Evolutionary conservation across 2,329 filamentous ascomycete species (phyloP), one percentile per base, ranked within the genome.

Genomic region (Eurotiales sp.): DNA sequence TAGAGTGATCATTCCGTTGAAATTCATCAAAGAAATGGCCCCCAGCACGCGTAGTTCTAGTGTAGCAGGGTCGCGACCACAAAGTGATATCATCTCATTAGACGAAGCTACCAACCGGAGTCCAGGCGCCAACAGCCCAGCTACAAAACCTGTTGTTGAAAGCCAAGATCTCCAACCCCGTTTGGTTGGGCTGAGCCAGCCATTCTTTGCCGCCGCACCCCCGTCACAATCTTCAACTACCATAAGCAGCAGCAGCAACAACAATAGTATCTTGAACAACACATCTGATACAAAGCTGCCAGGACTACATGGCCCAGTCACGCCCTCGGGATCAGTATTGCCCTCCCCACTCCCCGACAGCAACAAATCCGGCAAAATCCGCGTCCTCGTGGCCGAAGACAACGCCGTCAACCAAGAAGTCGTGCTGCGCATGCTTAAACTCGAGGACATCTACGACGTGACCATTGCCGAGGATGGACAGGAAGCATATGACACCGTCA

Each of bases 381-480:
- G 87, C 15, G 88, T 96, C 1, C 77, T 96, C 8, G 90, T 96
- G 11, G 91, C 91, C 0, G 91, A 96, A 67, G 84, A 87, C 62
- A 87, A 87, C 64, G 80, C 81, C 45, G 77, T 83, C 22, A 83
- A 83, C 57, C 79, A 82, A 61, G 79, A 83, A 64, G 80, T 83
- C 57, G 71, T 84, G 4, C 71, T 83, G 49, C 81, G 81, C 42
- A 84, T 85, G 81, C 70, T 85, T 45, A 72, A 72, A 34, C 59
- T 77, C 19, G 74, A 77, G 60, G 71, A 74, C 19, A 69, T 77
- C 4, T 74, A 74, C 55, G 88, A 96, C 64, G 89, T 96, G 14
- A 92, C 88, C 0, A 86, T 96, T 46, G 91, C 90, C 47, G 88
- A 89, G 64, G 86, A 90, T 61, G 87, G 87, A 0, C 88, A 95